phyloP scores from a whole-genome alignment of 2,329 filamentous ascomycete species.

The Aspergillus glaucus region DNA sequence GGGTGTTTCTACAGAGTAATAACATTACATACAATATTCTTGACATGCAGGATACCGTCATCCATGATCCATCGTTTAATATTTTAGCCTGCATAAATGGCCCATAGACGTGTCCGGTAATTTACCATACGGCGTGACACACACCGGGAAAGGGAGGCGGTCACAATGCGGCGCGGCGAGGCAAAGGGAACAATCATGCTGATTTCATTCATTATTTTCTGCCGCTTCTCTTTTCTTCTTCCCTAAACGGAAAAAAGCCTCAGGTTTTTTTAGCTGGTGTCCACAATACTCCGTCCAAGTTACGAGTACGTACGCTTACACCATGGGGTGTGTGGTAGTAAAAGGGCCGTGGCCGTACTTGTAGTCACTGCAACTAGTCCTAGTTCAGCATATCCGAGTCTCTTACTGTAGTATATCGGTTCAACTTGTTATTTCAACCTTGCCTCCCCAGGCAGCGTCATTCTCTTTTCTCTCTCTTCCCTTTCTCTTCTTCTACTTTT shows the following conservation, averaged over 20 bases:
- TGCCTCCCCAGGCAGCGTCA: slow-evolving; percentile 11
- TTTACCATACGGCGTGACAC: not conserved
- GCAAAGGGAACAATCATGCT: slow-evolving; percentile 2
- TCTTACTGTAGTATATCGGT: slow-evolving; percentile 1
- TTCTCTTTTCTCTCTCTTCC: slow-evolving; percentile 8
- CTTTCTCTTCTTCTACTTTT: slow-evolving; percentile 5
- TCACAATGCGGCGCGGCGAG: not conserved
- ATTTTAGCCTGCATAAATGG: too few species aligned
- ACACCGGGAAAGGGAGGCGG: slow-evolving; percentile 7
- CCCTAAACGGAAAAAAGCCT: slow-evolving; percentile 9
- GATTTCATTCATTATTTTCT: slow-evolving; percentile 1
- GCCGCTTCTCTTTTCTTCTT: slow-evolving; percentile 3
- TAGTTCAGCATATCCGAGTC: slow-evolving; percentile 1
- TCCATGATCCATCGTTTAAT: too few species aligned
- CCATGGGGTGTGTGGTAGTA: not conserved
- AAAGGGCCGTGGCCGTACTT: not conserved
- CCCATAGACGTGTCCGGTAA: not conserved
- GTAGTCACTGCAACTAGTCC: not conserved
- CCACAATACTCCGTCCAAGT: slow-evolving; percentile 4
- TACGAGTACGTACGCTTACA: not conserved
- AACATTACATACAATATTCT: too few species aligned
- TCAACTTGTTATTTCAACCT: slow-evolving; percentile 15
- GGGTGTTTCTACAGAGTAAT: too few species aligned
- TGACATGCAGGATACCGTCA: too few species aligned
- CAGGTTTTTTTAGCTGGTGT: slow-evolving; percentile 8